Evolutionary conservation across 2,329 filamentous ascomycete species (phyloP), one percentile per base, ranked within the genome.

Genomic region (Metarhizium anisopliae): DNA sequence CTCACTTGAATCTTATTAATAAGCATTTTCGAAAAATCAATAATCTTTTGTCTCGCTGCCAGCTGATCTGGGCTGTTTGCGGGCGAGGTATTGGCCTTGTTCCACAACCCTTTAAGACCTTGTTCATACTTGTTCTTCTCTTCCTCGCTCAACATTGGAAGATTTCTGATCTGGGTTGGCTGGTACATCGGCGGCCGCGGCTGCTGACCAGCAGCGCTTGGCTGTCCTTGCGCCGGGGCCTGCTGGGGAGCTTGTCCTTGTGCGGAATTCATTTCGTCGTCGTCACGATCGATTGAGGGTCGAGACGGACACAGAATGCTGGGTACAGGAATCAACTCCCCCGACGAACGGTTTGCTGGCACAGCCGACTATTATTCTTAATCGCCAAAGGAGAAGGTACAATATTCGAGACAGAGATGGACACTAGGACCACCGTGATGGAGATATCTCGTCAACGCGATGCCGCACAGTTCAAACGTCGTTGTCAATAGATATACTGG

Each of bases 61-160:
- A 73, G 66, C 50, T 84, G 76, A 25, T 78, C 74, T 0, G 63
- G 62, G 3, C 79, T 80, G 25, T 78, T 77, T 1, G 74, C 70
- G 0, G 75, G 67, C 0, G 72, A 68, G 20, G 72, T 76, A 56
- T 79, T 76, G 50, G 80, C 76, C 45, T 80, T 73, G 25, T 69
- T 73, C 77, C 81, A 86, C 0, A 86, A 69, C 2, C 70, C 64
- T 10, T 74, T 71, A 0, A 86, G 70, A 1, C 83, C 83, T 2
- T 72, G 68, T 61, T 85, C 81, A 60, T 85, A 86, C 61, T 83
- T 83, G 2, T 62, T 61, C 61, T 80, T 82, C 56, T 86, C 83
- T 1, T 79, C 74, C 1, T 78, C 72, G 30, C 70, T 77, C 2
- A 86, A 70, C 43, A 76, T 74, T 2, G 70, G 70, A 3, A 84